Evolutionary conservation across 441 rosid species (phyloP), one percentile per base, ranked within the genome.

Genomic region (Lagerstroemia fauriei): DNA sequence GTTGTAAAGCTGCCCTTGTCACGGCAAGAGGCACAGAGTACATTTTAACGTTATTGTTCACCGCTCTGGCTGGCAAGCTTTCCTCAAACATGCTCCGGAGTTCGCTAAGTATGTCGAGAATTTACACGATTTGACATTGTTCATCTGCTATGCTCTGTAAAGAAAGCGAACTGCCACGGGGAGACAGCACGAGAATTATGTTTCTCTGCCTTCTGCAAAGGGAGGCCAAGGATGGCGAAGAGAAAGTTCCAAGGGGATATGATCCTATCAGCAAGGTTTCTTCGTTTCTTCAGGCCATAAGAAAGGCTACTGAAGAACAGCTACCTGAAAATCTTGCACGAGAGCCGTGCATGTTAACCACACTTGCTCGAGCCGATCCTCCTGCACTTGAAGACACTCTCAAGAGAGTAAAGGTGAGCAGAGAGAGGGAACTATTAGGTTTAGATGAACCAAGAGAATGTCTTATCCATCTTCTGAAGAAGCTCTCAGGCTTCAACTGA

Each of bases 1-100:
- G 92, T 82, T 95, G 90, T 82, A 89, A 86, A 87, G 96, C 93
- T 89, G 97, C 97, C 72, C 84, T 94, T 56, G 85, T 90, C 78
- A 92, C 94, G 97, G 98, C 94, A 63, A 92, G 99, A 89, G 96
- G 65, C 99, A 95, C 32, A 90, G 98, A 86, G 94, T 95, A 81
- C 89, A 95, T 89, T 94, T 95, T 83, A 95, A 95, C 85, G 88
- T 94, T 68, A 89, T 94, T 72, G 91, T 92, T 78, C 97, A 95
- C 83, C 83, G 6, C 44, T 38, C 44, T 38, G 98, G 99, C 29
- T 92, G 98, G 97, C 92, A 91, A 85, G 81, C 86, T 75, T 95
- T 95, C 88, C 85, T 91, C 78, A 91, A 87, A 75, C 88, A 89
- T 76, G 97, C 95, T n/a, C n/a, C n/a, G n/a, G n/a, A n/a, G n/a